Evolutionary conservation across 495 filamentous ascomycete genomes (phyloP).

Genomic region (Aspergillus conjunctus): DNA sequence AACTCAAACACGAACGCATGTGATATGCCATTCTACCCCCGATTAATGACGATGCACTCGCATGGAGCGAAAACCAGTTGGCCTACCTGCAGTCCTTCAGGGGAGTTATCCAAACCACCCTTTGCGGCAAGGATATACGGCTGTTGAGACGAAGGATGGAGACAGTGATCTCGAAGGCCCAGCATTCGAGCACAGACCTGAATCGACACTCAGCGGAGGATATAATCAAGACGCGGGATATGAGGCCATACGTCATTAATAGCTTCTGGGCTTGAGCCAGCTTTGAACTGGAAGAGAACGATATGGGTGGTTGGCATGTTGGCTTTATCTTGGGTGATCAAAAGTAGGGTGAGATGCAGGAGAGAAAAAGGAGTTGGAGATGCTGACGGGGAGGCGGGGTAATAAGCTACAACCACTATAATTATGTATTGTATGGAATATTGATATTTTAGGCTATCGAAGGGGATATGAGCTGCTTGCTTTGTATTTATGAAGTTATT

Average conservation of each 20-base stretch:
- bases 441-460: too few relatives aligned
- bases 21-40: slow-evolving; percentile 36
- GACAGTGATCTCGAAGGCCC: slow-evolving; percentile 40
- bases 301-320: slow-evolving; percentile 54
- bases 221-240: neutral
- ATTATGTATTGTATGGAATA: too few relatives aligned
- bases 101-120: slow-evolving; percentile 65
- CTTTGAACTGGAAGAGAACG: slow-evolving; percentile 64
- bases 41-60: neutral
- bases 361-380: too few relatives aligned
- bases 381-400: too few relatives aligned
- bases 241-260: slow-evolving; percentile 50
- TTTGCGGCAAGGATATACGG: slow-evolving; percentile 56
- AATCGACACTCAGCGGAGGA: neutral
- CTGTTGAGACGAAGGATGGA: slow-evolving; percentile 45
- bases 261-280: slow-evolving; percentile 37
- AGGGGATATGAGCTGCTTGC: too few relatives aligned
- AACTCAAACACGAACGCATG: slow-evolving; percentile 51
- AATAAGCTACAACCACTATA: too few relatives aligned
- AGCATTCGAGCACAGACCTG: slow-evolving; percentile 42
- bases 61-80: neutral
- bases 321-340: too few relatives aligned
- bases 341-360: too few relatives aligned
- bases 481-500: too few relatives aligned
- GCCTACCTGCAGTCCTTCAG: slow-evolving; percentile 63